These are phyloP conservation scores for Trametes punicea DNA, from an alignment of 768 basidiomycete genomes.

Conservation along the genomic window DNA sequence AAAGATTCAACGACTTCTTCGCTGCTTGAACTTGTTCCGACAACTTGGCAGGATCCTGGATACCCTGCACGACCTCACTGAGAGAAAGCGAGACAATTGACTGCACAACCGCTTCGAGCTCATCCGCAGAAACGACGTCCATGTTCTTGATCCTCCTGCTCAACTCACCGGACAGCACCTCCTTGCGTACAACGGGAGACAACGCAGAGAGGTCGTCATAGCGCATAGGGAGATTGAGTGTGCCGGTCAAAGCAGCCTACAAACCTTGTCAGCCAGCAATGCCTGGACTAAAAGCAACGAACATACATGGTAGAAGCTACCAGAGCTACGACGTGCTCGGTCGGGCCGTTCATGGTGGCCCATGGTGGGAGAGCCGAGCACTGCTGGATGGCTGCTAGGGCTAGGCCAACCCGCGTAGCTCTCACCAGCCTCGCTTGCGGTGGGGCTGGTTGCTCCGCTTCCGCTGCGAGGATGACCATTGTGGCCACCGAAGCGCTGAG, in stretches of 20 bases:
- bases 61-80: constrained; percentile 71
- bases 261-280: neutral
- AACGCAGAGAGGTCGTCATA: constrained; percentile 80
- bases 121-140: constrained; percentile 48
- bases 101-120: constrained; percentile 68
- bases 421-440: constrained; percentile 78
- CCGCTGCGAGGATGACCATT: constrained; percentile 78
- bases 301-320: constrained; percentile 81
- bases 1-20: constrained; percentile 17
- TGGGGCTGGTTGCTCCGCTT: constrained; percentile 83
- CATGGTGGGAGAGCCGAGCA: constrained; percentile 55
- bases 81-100: constrained; percentile 66
- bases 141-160: constrained; percentile 66
- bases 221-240: constrained; percentile 78
- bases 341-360: constrained; percentile 49
- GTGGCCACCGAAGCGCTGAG: constrained; percentile 70
- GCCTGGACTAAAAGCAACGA: neutral
- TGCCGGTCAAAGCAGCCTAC: constrained; percentile 79
- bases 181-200: constrained; percentile 84
- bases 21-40: constrained; percentile 56
- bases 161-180: constrained; percentile 81
- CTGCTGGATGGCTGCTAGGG: constrained; percentile 53
- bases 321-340: constrained; percentile 72
- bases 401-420: constrained; percentile 72
- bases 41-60: constrained; percentile 67